Evolutionary conservation across 345 rosid species (phyloP).

Genomic region (Nasturtium officinale): DNA sequence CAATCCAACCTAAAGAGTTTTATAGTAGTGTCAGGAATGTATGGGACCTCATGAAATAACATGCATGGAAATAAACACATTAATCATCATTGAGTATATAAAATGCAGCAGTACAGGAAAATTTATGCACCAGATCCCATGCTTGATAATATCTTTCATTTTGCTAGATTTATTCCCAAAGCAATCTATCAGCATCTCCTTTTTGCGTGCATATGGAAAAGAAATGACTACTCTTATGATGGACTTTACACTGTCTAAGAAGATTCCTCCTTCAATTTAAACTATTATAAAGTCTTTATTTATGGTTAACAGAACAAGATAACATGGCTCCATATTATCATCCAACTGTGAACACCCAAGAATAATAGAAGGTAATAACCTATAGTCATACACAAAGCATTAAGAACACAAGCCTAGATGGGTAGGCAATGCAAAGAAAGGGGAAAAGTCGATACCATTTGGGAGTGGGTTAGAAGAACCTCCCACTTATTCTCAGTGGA

Average conservation of each 20-base stretch:
- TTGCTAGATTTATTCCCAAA: not conserved
- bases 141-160: not conserved
- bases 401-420: slow-evolving; percentile 23
- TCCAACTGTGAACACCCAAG: not conserved
- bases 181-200: slow-evolving; percentile 8
- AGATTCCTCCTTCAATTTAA: not conserved
- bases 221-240: slow-evolving; percentile 9
- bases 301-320: not conserved
- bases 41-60: not conserved
- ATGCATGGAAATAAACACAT: slow-evolving; percentile 15
- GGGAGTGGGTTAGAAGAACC: slow-evolving; percentile 87
- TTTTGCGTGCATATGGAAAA: not conserved
- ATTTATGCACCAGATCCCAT: not conserved
- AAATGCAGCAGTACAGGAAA: not conserved
- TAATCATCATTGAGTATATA: not conserved
- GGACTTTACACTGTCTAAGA: not conserved
- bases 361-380: not conserved
- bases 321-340: not conserved
- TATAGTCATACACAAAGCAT: slow-evolving; percentile 15
- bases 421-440: slow-evolving; percentile 1
- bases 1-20: slow-evolving; percentile 66
- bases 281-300: not conserved
- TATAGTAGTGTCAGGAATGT: slow-evolving; percentile 31
- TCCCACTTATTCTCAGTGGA: slow-evolving; percentile 61
- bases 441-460: slow-evolving; percentile 63